phyloP scores from a whole-genome alignment of 140 eudicot genomes.

The Cichorium intybus region DNA sequence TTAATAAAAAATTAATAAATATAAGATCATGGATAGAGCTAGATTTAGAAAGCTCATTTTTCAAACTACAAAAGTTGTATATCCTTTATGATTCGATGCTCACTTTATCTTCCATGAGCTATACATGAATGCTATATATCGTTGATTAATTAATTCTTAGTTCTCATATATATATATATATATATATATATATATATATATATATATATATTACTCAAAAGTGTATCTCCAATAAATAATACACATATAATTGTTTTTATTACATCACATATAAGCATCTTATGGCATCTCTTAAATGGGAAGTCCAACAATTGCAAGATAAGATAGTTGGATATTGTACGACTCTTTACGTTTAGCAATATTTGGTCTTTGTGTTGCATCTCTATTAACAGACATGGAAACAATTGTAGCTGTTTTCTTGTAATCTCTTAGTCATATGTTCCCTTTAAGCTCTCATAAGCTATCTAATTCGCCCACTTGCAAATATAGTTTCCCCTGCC shows the following conservation, averaged over 20 bases:
- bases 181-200: too few species aligned
- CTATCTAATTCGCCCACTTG: slow-evolving; percentile 89
- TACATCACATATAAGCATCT: too few species aligned
- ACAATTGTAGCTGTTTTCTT: slow-evolving; percentile 68
- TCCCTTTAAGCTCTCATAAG: slow-evolving; percentile 73
- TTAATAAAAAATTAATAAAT: too few species aligned
- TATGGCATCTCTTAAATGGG: slow-evolving; percentile 33
- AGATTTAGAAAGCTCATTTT: slow-evolving; percentile 34
- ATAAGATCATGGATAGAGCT: too few species aligned
- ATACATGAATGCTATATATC: slow-evolving; percentile 12
- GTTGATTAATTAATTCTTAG: too few species aligned
- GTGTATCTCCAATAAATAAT: slow-evolving; percentile 1
- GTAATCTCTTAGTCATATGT: slow-evolving; percentile 75
- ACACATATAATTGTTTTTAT: slow-evolving; percentile 16
- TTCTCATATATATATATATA: too few species aligned
- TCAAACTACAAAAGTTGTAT: slow-evolving; percentile 19
- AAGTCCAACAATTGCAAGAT: slow-evolving; percentile 56
- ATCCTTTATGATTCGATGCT: slow-evolving; percentile 10
- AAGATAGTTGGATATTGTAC: slow-evolving; percentile 73
- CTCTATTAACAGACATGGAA: slow-evolving; percentile 85
- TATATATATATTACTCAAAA: neutral
- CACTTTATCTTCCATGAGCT: slow-evolving; percentile 1
- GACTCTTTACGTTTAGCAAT: slow-evolving; percentile 79
- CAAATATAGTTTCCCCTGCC: slow-evolving; percentile 92
- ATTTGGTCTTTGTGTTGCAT: slow-evolving; percentile 76